Evolutionary conservation across 331 rosid species (phyloP), one percentile per base, ranked within the genome.

Genomic region (Rhamnella rubrinervis): DNA sequence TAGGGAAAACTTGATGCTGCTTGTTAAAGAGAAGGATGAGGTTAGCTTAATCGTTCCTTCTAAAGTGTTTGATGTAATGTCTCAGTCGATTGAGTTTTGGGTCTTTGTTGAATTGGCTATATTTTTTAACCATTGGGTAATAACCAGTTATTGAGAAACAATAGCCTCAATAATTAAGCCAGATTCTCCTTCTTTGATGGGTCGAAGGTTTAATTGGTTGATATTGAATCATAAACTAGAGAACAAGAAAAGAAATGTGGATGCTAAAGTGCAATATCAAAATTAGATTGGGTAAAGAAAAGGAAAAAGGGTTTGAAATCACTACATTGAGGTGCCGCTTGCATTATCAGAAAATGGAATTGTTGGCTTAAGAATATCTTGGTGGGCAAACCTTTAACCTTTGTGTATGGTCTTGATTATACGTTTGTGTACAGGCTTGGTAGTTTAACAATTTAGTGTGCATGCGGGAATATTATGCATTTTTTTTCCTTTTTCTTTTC

Each of bases 1-100:
- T 63, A 74, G 78, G n/a, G 55, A 67, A 41, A 78, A 74, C 51
- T 74, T 83, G 52, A 61, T 63, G 56, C 19, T 51, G 63, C 75
- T 77, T 39, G 58, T 89, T 19, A 69, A 72, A 20, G 80, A 84
- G 71, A 92, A 83, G 79, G 96, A 92, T 8, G 70, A 71, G 96
- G 97, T 92, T 78, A 5, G 82, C 16, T 38, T 15, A 38, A 21
- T 49, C 53, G 4, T 52, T 59, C 59, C 50, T 41, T 37, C 2
- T 61, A 20, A 56, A 11, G 46, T 66, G 65, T 77, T 39, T 23
- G 69, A 53, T 20, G 14, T 25, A 20, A 15, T 65, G 31, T 9
- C n/a, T 28, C 11, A 0, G 16, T 11, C 1, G 40, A 15, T 67
- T 37, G 71, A 7, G 12, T 46, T 55, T 16, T 57, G 25, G 55